phyloP scores from a whole-genome alignment of 2,329 filamentous ascomycete genomes.

The Diplodia corticola region DNA sequence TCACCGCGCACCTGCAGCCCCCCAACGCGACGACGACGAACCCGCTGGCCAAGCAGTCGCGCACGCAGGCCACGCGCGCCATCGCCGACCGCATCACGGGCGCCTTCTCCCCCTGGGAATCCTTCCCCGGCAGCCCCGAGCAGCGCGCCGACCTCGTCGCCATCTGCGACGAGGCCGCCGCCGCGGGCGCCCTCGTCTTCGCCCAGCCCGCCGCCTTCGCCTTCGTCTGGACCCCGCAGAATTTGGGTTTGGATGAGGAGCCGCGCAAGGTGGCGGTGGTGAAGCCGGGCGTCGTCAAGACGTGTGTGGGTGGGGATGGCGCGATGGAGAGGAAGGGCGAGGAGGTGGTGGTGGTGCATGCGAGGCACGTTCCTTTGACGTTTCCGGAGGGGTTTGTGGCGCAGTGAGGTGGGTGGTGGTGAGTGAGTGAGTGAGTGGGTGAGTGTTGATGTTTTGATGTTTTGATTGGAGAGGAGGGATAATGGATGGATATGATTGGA shows the following conservation, averaged over 20 bases:
- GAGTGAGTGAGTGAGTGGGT: neutral
- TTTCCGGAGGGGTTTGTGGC: neutral
- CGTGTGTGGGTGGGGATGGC: neutral
- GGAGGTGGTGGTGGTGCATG: neutral
- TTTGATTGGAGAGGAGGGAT: too few species aligned
- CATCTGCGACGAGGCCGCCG: constrained; percentile 1
- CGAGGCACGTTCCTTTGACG: constrained; percentile 1
- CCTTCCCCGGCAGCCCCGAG: neutral
- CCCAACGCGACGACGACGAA: neutral
- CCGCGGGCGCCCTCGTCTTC: neutral
- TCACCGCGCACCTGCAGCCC: constrained; percentile 7
- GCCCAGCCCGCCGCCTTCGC: neutral
- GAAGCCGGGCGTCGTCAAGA: neutral
- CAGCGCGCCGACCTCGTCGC: constrained; percentile 7
- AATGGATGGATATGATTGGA: too few species aligned
- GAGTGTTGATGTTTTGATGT: neutral
- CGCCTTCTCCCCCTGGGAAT: constrained; percentile 15
- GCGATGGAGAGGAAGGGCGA: neutral
- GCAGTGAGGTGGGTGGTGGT: neutral
- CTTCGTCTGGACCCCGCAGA: neutral
- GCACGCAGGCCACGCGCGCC: neutral
- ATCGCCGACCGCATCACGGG: constrained; percentile 12
- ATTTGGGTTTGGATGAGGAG: neutral
- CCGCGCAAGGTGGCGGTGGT: neutral
- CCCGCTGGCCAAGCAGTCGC: neutral